Evolutionary conservation across 2,329 filamentous ascomycete species (phyloP), one percentile per base, ranked within the genome.

Genomic region (Phialemoniopsis sp.): DNA sequence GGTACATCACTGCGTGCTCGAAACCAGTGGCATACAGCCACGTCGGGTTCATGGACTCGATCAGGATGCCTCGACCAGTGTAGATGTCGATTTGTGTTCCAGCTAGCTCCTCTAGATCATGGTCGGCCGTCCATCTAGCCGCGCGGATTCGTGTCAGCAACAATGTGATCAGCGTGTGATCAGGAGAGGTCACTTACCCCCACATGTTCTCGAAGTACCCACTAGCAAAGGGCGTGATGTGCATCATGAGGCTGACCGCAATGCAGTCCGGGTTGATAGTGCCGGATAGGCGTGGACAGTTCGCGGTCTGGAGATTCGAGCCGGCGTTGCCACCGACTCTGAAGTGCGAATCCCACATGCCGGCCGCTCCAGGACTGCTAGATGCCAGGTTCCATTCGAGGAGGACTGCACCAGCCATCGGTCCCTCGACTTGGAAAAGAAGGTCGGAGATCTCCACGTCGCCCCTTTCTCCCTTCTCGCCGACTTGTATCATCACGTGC

Each of bases 291-390:
- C 64, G 64, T 7, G 73, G 73, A 40, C 80, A 87, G n/a, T 65
- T 75, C 53, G 76, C 68, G 29, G 73, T 72, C 53, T 82, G 77
- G 8, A 89, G 69, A 38, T 80, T 63, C 14, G 84, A 86, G 30
- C 85, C 85, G 4, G 76, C 73, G 45, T 79, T 81, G 13, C 86
- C 86, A 47, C 85, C 85, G 43, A 89, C 73, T 48, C 85, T 80
- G 58, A 85, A 72, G 60, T 89, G 85, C 8, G 79, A 74, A 53
- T 89, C 85, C 84, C 84, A 89, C 66, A 87, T 34, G 10, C 29
- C 51, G 1, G 46, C 48, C 1, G 36, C 13, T 19, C 81, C 10
- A 13, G 8, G 13, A 10, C 32, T 13, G 13, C 16, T 13, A 10
- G 13, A 17, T 36, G 66, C 71, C 10, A 89, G 65, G 56, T 89